Evolutionary conservation across 163 green algal genomes (phyloP).

Genomic region (Smithsoniella earleae): DNA sequence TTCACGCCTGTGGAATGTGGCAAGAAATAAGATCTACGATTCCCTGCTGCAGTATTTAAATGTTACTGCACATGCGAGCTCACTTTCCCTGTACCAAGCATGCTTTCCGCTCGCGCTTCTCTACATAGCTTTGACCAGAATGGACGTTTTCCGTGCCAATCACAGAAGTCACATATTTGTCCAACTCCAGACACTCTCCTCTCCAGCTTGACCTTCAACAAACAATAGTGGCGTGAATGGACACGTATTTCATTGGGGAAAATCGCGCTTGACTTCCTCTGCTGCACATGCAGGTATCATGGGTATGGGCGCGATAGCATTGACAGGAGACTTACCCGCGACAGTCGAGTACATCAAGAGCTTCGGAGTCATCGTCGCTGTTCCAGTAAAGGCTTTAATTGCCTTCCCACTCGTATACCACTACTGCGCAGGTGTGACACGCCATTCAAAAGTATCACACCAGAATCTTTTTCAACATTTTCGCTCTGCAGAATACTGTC

Average conservation of each 20-base stretch:
- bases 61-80: background rate
- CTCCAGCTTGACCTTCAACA: too few relatives aligned
- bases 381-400: conserved; percentile 67
- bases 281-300: conserved; percentile 44
- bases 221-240: too few relatives aligned
- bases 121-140: too few relatives aligned
- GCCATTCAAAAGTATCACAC: too few relatives aligned
- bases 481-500: too few relatives aligned
- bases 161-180: background rate
- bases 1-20: background rate
- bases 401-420: conserved; percentile 79
- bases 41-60: background rate
- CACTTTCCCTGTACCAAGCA: too few relatives aligned
- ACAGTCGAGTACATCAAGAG: conserved; percentile 48
- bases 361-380: conserved; percentile 51
- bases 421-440: conserved; percentile 52
- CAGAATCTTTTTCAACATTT: too few relatives aligned
- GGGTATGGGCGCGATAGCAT: conserved; percentile 53
- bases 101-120: too few relatives aligned
- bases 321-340: conserved; percentile 60
- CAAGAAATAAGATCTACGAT: background rate
- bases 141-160: background rate
- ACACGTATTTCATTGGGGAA: too few relatives aligned
- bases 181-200: too few relatives aligned
- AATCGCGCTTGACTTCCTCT: background rate